Evolutionary conservation across 2,329 filamentous ascomycete genomes (phyloP), one percentile per base, ranked within the genome.

Genomic region (Stromatinia cepivora): DNA sequence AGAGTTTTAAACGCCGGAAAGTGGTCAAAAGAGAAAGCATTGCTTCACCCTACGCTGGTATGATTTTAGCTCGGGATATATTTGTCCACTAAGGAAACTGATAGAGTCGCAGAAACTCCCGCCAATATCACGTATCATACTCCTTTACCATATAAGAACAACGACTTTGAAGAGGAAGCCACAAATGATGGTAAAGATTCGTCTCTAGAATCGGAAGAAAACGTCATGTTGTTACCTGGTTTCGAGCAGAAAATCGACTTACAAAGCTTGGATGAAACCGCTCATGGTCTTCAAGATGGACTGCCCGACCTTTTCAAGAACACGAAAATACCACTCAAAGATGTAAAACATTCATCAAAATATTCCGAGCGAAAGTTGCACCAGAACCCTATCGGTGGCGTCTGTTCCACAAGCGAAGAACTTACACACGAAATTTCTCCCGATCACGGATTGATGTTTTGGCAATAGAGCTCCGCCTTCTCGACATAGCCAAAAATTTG

Each of bases 1-100:
- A 54, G 17, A 65, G 36, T 1, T 65, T 70, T 31, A 65, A 68
- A 22, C 31, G 39, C 36, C 58, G 65, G 45, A 68, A 65, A 22
- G 20, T 39, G 20, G 20, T 36, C 11, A 64, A 56, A 4, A 39
- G 15, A 25, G 42, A 10, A 13, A n/a, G n/a, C 57, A 15, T 22
- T 25, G 46, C 36, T 7, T 65, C 52, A 65, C 53, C 66, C n/a
- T 62, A 15, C 53, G 36, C 61, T 66, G 52, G 50, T 63, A 53
- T 39, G 56, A 36, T 22, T 48, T 4, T 15, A 7, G 8, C n/a
- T 28, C 17, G n/a, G 9, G 34, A 22, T 11, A 10, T 1, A 28
- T 7, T 31, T 15, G 17, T n/a, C 25, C 1, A 50, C 4, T 22
- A 22, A 4, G 10, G 34, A 48, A 17, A 17, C 36, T 45, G 7